Base-by-base conservation (phyloP, 192 early-diverging fungal species). In the Backusella luteola region DNA sequence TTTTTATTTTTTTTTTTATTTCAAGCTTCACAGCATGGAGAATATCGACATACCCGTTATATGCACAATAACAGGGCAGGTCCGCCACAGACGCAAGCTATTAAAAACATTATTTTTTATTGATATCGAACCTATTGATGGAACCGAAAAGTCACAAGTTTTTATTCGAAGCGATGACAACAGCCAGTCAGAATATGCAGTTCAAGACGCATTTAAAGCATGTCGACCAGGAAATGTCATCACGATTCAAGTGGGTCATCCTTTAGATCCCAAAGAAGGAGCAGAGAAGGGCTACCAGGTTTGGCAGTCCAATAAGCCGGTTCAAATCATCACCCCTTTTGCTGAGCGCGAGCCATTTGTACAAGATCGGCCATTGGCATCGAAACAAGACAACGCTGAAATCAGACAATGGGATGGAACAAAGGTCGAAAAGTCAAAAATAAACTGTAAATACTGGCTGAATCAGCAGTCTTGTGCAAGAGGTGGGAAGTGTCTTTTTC, bases 151-250 rank as follows among this genome's bases (percentile, higher is more conserved):
- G 46, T 41, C 44, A 19, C 84, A 85, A 38, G 66, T 87, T 19
- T 74, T 85, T 17, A 81, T 87, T 73, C 82, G 86, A 17, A 80
- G 77, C 21, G 86, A 87, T 42, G 86, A 87, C 66, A 23, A 63
- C 11, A 81, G 80, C 4, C 26, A 75, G 49, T 19, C 70, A 17
- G 42, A 66, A 6, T 32, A 71, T 26, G 38, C 39, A 23, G 36
- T 75, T 11, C 71, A 81, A 52, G 80, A 81, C 5, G 26, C 53
- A 21, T 75, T 41, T 38, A 73, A 69, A 23, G 26, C n/a, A 34
- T 42, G 41, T 12, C 70, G 63, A 42, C 68, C 53, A 19, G 80
- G 80, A 9, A 26, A 77, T 67, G n/a, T 49, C 15, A 66, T 81
- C 17, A 21, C 53, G 35, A 44, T 81, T 6, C 15, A 74, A 29